phyloP scores from a whole-genome alignment of 1,139 yeast genomes.

The Pichia norvegensis region DNA sequence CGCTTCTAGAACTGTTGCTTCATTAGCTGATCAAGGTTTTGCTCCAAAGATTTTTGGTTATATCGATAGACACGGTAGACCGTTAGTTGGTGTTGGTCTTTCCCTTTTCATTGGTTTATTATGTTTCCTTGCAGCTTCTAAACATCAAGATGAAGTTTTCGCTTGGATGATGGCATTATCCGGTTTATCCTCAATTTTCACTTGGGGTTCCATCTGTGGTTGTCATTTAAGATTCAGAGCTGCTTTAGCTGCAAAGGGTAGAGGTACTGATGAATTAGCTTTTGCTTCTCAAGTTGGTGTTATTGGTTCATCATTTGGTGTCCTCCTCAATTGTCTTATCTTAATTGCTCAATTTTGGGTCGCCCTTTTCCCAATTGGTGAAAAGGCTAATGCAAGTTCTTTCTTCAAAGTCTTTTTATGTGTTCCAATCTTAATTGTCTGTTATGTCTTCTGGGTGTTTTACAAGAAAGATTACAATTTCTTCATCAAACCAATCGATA shows the following conservation, averaged over 20 bases:
- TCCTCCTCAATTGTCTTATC: slow-evolving; percentile 52
- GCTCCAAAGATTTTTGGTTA: slow-evolving; percentile 71
- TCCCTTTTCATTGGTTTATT: slow-evolving; percentile 58
- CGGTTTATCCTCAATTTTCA: slow-evolving; percentile 75
- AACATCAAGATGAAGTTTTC: slow-evolving; percentile 59
- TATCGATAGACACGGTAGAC: slow-evolving; percentile 70
- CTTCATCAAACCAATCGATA: slow-evolving; percentile 40
- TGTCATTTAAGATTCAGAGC: slow-evolving; percentile 74
- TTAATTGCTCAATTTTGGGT: slow-evolving; percentile 70
- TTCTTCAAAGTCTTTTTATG: slow-evolving; percentile 61
- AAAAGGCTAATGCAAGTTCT: slow-evolving; percentile 42
- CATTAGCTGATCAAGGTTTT: slow-evolving; percentile 73
- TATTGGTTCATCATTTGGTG: slow-evolving; percentile 62
- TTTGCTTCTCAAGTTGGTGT: slow-evolving; percentile 64
- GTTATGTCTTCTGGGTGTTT: slow-evolving; percentile 50
- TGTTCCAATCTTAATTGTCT: slow-evolving; percentile 50
- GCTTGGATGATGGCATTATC: slow-evolving; percentile 78
- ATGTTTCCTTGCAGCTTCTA: slow-evolving; percentile 65
- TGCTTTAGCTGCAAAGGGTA: slow-evolving; percentile 61
- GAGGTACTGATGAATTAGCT: slow-evolving; percentile 58
- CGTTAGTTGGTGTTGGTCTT: slow-evolving; percentile 54
- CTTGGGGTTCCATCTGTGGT: slow-evolving; percentile 74
- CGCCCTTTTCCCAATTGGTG: slow-evolving; percentile 62
- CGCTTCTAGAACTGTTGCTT: slow-evolving; percentile 73
- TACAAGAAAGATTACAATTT: slow-evolving; percentile 48